A percentile compares a stretch with the other conserved stretches of the same genome.
Conservation (phyloP, 768 basidiomycete genomes). For the Flagelloscypha sp. region DNA sequence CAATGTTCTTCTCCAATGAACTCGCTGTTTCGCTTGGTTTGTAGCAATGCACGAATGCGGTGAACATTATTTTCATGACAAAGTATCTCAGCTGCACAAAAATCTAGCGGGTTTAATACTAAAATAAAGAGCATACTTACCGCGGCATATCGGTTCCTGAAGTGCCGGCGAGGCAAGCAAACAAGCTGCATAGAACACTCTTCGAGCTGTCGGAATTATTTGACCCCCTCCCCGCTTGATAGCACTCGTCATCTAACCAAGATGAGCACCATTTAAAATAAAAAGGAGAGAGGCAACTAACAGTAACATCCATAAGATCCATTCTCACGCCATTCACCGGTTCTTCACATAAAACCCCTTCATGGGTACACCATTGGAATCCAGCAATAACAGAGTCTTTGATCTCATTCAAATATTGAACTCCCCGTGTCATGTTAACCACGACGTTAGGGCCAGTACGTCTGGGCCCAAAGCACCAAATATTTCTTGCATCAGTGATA, state of each 20-base stretch:
- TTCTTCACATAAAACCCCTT: constrained; percentile 94
- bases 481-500: constrained; percentile 98
- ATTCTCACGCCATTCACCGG: constrained; percentile 97
- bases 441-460: constrained; percentile 94
- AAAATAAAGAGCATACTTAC: constrained; percentile 30
- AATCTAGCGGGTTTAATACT: constrained; percentile 6
- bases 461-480: constrained; percentile 99
- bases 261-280: constrained; percentile 30
- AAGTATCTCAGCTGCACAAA: constrained; percentile 91
- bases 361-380: constrained; percentile 99
- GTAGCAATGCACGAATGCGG: constrained; percentile 89
- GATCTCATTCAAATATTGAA: constrained; percentile 99
- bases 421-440: constrained; percentile 98
- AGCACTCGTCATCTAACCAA: constrained; percentile 97
- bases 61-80: constrained; percentile 96
- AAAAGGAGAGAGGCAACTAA: constrained; percentile 27
- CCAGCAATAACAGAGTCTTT: constrained; percentile 99
- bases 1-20: constrained; percentile 98
- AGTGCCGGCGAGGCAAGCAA: constrained; percentile 85
- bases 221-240: constrained; percentile 99
- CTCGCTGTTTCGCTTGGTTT: constrained; percentile 96
- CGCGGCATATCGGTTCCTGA: constrained; percentile 95
- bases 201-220: constrained; percentile 93
- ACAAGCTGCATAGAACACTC: constrained; percentile 93
- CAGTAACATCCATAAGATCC: constrained; percentile 94